Evolutionary conservation across 495 filamentous ascomycete genomes (phyloP).

Genomic region (Penicillium ucsense): DNA sequence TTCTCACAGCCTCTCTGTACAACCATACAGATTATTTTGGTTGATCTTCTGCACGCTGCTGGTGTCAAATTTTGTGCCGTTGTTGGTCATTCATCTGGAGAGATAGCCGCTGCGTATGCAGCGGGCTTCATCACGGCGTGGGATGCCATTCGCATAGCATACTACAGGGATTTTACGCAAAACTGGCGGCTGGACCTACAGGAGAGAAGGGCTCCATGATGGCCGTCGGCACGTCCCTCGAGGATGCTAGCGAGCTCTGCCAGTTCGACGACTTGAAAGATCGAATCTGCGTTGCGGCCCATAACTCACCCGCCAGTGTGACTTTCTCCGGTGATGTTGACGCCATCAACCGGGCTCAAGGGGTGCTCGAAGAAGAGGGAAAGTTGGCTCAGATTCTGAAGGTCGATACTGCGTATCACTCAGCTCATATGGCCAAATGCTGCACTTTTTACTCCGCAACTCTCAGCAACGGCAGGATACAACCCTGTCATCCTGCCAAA

Average conservation of each 20-base stretch:
- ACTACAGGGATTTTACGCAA: constrained; percentile 32
- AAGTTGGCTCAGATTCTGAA: constrained; percentile 25
- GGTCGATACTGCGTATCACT: constrained; percentile 30
- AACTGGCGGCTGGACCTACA: background rate
- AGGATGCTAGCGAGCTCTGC: constrained; percentile 34
- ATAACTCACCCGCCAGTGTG: constrained; percentile 21
- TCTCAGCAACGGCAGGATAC: constrained; percentile 6
- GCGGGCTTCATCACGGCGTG: constrained; percentile 11
- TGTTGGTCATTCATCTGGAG: constrained; percentile 25
- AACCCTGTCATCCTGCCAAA: background rate
- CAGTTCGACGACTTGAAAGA: background rate
- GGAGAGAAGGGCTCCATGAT: constrained; percentile 42
- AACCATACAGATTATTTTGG: constrained; percentile 17
- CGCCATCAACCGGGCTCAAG: constrained; percentile 15
- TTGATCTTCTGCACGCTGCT: constrained; percentile 9
- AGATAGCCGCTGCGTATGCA: constrained; percentile 26
- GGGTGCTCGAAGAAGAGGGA: constrained; percentile 1
- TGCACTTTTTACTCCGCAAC: constrained; percentile 28
- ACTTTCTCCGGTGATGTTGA: constrained; percentile 25
- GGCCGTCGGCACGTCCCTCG: constrained; percentile 34
- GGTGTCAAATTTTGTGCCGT: constrained; percentile 6
- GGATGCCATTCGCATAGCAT: constrained; percentile 40
- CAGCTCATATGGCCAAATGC: constrained; percentile 25
- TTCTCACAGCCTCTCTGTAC: constrained; percentile 33
- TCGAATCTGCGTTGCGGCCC: constrained; percentile 14